These are phyloP conservation scores for Cicer arietinum DNA, from an alignment of 306 rosid species.

Conservation along the genomic window DNA sequence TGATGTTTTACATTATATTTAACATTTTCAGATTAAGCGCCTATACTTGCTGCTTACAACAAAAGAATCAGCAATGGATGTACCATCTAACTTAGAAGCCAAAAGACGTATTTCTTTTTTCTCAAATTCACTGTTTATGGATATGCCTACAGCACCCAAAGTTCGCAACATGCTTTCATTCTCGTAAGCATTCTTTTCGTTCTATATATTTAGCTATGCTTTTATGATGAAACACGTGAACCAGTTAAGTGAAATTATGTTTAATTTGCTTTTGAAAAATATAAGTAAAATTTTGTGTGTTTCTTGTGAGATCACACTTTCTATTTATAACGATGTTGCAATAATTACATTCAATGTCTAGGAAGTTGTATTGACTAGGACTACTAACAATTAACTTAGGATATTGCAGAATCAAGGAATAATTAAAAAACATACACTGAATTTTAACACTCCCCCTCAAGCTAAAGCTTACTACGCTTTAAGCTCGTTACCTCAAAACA, in stretches of 20 bases:
- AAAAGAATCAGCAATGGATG: constrained; percentile 99
- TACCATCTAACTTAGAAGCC: constrained; percentile 97
- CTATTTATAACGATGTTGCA: too few species aligned
- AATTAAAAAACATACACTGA: too few species aligned
- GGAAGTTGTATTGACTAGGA: too few species aligned
- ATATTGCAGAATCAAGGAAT: too few species aligned
- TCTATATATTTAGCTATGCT: constrained; percentile 5
- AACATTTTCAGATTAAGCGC: constrained; percentile 70
- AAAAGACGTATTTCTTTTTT: constrained; percentile 93
- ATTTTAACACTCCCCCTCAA: too few species aligned
- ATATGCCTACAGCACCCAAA: constrained; percentile 96
- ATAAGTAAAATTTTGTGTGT: too few species aligned
- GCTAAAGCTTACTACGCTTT: too few species aligned
- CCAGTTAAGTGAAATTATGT: background rate
- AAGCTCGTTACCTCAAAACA: too few species aligned
- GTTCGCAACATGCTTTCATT: constrained; percentile 99
- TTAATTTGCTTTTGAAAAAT: too few species aligned
- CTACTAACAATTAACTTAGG: too few species aligned
- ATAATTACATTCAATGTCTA: too few species aligned
- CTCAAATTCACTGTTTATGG: constrained; percentile 95
- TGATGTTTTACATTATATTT: background rate
- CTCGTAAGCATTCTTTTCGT: constrained; percentile 71
- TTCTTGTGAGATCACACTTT: too few species aligned
- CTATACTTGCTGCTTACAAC: constrained; percentile 82
- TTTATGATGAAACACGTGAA: constrained; percentile 30